These are phyloP conservation scores for Eucalyptus sp. DNA, from an alignment of 345 rosid genomes.

Conservation along the genomic window DNA sequence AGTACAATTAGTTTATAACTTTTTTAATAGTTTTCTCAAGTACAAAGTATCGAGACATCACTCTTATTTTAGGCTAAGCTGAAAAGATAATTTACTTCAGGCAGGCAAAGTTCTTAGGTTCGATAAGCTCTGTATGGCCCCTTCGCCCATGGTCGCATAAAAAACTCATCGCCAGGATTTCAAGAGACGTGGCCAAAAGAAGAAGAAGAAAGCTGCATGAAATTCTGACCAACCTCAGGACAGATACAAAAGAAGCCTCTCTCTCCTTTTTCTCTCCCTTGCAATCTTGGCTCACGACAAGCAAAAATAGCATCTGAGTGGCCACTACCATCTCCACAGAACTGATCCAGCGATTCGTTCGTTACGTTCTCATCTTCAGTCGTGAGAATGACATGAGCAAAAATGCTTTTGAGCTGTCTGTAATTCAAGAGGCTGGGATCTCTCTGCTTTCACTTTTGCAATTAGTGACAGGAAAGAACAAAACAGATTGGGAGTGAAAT, in stretches of 20 bases:
- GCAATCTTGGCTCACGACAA: not conserved
- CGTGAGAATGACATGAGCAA: not conserved
- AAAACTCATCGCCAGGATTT: not conserved
- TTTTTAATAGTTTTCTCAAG: not conserved
- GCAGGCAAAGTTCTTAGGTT: not conserved
- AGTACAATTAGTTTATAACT: accelerated
- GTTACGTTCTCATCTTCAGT: not conserved
- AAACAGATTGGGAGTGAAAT: not conserved
- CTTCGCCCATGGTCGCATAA: not conserved
- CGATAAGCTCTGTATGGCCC: not conserved
- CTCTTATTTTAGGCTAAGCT: not conserved
- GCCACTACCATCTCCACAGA: not conserved
- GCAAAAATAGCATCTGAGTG: not conserved
- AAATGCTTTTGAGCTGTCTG: not conserved
- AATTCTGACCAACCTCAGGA: not conserved
- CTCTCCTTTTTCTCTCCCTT: not conserved
- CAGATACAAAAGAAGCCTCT: not conserved
- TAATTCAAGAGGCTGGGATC: not conserved
- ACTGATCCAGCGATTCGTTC: not conserved
- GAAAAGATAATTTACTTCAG: not conserved
- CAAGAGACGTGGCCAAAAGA: not conserved
- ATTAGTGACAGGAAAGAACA: not conserved
- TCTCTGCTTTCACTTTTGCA: not conserved
- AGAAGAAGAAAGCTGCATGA: not conserved
- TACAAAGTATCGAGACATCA: not conserved